A percentile compares a stretch with the other conserved stretches of the same genome.
Evolutionary conservation across 148 eudicot species (phyloP).

Genomic region (Talinum fruticosum): DNA sequence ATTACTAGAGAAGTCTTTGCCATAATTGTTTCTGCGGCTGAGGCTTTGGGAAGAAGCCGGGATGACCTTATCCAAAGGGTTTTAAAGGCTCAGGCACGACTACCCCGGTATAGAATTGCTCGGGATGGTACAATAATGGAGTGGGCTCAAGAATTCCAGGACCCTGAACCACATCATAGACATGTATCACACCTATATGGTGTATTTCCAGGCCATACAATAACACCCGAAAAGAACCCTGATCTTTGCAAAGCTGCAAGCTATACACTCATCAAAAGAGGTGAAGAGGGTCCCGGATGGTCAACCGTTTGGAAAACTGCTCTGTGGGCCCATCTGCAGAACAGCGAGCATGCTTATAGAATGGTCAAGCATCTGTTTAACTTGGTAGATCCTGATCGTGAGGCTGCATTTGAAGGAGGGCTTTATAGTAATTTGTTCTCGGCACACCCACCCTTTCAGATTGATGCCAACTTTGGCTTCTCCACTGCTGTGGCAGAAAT

Average conservation of each 20-base stretch:
- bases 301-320: conserved; percentile 85
- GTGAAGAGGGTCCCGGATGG: conserved; percentile 92
- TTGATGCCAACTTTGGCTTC: conserved; percentile 88
- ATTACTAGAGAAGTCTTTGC: conserved; percentile 71
- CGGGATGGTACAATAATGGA: conserved; percentile 78
- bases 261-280: conserved; percentile 64
- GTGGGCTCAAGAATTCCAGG: conserved; percentile 78
- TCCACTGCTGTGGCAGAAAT: conserved; percentile 84
- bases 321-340: conserved; percentile 72
- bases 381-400: conserved; percentile 71
- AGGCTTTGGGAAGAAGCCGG: conserved; percentile 59
- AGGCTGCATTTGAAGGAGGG: conserved; percentile 64
- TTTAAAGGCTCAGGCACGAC: conserved; percentile 53
- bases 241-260: conserved; percentile 81
- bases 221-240: conserved; percentile 57
- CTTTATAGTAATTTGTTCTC: conserved; percentile 77
- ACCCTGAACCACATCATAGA: conserved; percentile 71
- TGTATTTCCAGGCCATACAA: conserved; percentile 75
- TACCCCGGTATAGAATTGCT: conserved; percentile 54
- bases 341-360: conserved; percentile 60
- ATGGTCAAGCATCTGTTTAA: conserved; percentile 79
- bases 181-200: conserved; percentile 88
- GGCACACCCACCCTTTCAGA: conserved; percentile 93
- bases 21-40: conserved; percentile 61
- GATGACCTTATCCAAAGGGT: conserved; percentile 57